Percentiles rank a stretch among this genome's conserved stretches.
Conservation (phyloP, 176 grass and related monocot genomes). For the Lolium rigidum region DNA sequence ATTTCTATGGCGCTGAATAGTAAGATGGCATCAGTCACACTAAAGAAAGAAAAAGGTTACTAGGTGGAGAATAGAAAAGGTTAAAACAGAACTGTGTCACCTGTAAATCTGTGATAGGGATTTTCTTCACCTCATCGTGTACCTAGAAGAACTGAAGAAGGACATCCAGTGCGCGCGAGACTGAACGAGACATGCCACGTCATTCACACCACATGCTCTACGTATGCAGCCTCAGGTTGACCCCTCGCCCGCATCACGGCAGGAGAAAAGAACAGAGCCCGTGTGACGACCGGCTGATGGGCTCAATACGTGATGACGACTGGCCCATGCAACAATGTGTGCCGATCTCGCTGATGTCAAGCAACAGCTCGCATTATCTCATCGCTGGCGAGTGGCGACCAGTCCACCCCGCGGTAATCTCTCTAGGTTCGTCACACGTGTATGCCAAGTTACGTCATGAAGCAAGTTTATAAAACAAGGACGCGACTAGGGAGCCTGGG, state of each 20-base stretch:
- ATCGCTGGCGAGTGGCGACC: no score
- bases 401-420: no score
- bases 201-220: background rate
- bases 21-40: background rate
- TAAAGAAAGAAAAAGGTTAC: background rate
- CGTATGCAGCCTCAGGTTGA: background rate
- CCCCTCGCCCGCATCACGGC: background rate
- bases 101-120: background rate
- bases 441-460: no score
- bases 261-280: background rate
- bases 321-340: background rate
- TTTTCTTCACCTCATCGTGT: background rate
- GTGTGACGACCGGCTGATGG: background rate
- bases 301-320: background rate
- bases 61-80: background rate
- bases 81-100: background rate
- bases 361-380: background rate
- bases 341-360: background rate
- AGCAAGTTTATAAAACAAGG: no score
- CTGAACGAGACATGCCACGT: background rate
- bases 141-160: background rate
- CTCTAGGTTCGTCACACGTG: no score
- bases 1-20: background rate
- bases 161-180: background rate
- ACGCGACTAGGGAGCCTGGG: no score